These are phyloP conservation scores for Chenopodium berlandieri DNA, from an alignment of 148 eudicot species.

Conservation along the genomic window DNA sequence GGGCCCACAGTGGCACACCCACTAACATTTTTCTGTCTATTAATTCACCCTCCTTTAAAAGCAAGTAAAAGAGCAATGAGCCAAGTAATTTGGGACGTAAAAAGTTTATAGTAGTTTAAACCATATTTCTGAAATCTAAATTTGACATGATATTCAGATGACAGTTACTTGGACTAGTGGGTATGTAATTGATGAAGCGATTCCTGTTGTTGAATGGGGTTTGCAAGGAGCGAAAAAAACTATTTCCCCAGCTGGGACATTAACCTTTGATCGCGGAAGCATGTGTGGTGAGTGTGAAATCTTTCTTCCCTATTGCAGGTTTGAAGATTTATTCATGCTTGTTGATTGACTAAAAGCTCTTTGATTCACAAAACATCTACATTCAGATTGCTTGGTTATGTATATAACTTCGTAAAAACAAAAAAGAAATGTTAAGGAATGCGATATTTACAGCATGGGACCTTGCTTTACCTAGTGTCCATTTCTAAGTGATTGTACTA, in stretches of 20 bases:
- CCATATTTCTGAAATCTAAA: not conserved
- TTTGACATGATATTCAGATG: slow-evolving; percentile 44
- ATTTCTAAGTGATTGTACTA: too few species aligned
- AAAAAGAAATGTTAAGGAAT: not conserved
- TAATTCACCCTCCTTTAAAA: not conserved
- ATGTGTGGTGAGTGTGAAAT: slow-evolving; percentile 65
- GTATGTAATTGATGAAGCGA: slow-evolving; percentile 58
- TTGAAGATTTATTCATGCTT: slow-evolving; percentile 9
- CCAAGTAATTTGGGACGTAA: not conserved
- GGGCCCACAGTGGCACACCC: not conserved
- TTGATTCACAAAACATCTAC: not conserved
- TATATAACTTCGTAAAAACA: not conserved
- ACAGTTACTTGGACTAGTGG: slow-evolving; percentile 92
- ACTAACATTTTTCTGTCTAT: not conserved
- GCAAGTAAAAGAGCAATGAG: not conserved
- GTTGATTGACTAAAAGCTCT: not conserved
- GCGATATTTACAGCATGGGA: not conserved
- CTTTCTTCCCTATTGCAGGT: not conserved
- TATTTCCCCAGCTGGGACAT: slow-evolving; percentile 63
- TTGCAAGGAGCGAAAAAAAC: slow-evolving; percentile 38
- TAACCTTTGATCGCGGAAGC: slow-evolving; percentile 67
- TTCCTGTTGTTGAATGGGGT: slow-evolving; percentile 75
- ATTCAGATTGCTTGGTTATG: not conserved
- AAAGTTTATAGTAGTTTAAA: not conserved
- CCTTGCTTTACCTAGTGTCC: not conserved